Base-by-base conservation (phyloP, 352 stramenopile genomes). In the Globisporangium mamillatum region DNA sequence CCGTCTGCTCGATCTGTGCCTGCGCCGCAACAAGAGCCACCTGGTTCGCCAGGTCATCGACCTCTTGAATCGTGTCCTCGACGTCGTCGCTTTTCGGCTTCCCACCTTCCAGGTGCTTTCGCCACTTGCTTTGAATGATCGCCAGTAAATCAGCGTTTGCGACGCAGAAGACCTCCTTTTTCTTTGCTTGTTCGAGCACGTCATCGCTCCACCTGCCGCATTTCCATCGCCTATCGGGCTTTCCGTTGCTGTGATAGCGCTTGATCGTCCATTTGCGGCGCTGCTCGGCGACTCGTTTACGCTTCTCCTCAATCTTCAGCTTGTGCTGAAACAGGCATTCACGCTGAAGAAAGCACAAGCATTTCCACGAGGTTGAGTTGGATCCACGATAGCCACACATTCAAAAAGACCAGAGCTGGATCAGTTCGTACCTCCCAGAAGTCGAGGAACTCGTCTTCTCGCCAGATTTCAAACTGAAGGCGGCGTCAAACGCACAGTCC, bases 381-480 rank as follows among this genome's bases (percentile, higher is more conserved):
- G 24, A 52, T 25, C 5, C 14, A 63, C n/a, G 8, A 20, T 8
- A 14, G 1, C 57, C 25, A 16, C 10, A 61, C 7, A 36, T 16
- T 24, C 24, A 32, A 41, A 22, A 1, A 22, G 14, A 10, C 20
- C 9, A 12, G 3, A 10, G 22, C 14, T n/a, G 9, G 48, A 3
- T 54, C 10, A 50, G 38, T 25, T 56, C 67, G 27, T 67, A 94
- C 86, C 81, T 91, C 78, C 84, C 86, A 94, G 50, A 87, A 92
- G 58, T 91, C 82, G 18, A 92, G 46, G 65, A 87, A 94, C 46
- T 93, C 84, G 75, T 94, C 87, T n/a, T 88, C 78, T 32, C 82
- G 77, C 76, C 81, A 91, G 18, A 80, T 83, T 68, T 86, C 76
- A 70, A 92, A 82, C 87, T 94, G 68, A 22, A 50, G 16, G 41